Evolutionary conservation across 352 stramenopile species (phyloP).

Genomic region (Pythium oligandrum): DNA sequence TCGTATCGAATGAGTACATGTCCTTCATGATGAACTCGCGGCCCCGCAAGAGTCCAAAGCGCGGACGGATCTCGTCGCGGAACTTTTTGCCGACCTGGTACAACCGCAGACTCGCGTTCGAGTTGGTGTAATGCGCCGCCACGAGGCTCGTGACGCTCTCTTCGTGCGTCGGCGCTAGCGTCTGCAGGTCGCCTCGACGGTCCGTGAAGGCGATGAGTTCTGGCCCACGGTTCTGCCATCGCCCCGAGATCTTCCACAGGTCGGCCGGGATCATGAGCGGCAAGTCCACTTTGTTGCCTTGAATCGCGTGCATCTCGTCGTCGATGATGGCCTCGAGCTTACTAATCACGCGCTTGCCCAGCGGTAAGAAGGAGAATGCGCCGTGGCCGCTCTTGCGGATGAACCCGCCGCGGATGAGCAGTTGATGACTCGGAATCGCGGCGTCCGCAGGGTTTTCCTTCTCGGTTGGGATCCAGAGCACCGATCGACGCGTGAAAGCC

Average conservation of each 20-base stretch:
- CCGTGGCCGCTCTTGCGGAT: constrained; percentile 83
- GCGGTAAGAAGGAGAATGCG: constrained; percentile 73
- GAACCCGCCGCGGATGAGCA: constrained; percentile 81
- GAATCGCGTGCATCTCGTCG: constrained; percentile 68
- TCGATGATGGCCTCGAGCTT: constrained; percentile 85
- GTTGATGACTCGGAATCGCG: constrained; percentile 76
- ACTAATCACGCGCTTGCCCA: constrained; percentile 63
- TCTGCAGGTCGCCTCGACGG: constrained; percentile 57
- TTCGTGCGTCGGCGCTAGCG: constrained; percentile 79
- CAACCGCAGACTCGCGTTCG: constrained; percentile 52
- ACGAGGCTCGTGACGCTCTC: constrained; percentile 84
- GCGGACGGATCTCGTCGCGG: constrained; percentile 83
- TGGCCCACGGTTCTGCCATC: constrained; percentile 74
- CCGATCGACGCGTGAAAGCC: constrained; percentile 24
- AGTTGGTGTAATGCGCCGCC: constrained; percentile 46
- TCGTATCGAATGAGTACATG: constrained; percentile 87
- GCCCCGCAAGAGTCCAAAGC: constrained; percentile 77
- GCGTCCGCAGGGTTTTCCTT: constrained; percentile 74
- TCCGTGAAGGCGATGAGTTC: constrained; percentile 85
- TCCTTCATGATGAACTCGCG: constrained; percentile 91
- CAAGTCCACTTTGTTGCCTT: constrained; percentile 82
- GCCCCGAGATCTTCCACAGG: constrained; percentile 78
- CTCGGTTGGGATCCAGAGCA: constrained; percentile 71
- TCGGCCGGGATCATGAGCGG: constrained; percentile 69
- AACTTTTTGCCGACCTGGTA: constrained; percentile 89